Conservation (phyloP, 1,139 yeast species). For the Suhomyces anneliseae region DNA sequence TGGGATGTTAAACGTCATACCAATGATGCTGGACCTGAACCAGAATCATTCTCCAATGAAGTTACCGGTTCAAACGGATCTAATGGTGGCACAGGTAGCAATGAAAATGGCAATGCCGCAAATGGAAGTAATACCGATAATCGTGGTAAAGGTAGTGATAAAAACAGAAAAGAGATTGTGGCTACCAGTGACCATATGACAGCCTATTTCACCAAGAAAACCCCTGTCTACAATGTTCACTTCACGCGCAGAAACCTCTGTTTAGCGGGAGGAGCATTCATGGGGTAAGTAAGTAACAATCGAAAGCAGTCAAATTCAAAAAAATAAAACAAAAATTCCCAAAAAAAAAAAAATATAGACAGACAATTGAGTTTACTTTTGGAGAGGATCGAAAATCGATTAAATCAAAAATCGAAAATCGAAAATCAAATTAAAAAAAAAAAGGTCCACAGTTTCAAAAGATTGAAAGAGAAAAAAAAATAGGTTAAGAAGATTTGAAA, state of each 20-base stretch:
- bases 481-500: too few species aligned
- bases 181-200: slow-evolving; percentile 91
- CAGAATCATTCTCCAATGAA: slow-evolving; percentile 60
- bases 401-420: too few species aligned
- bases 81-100: slow-evolving; percentile 10
- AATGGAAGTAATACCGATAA: slow-evolving; percentile 15
- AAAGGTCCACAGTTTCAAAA: too few species aligned
- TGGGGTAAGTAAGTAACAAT: slow-evolving; percentile 10
- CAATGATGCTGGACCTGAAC: slow-evolving; percentile 75
- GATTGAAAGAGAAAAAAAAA: too few species aligned
- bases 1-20: slow-evolving; percentile 95
- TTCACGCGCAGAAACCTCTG: slow-evolving; percentile 90
- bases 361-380: too few species aligned
- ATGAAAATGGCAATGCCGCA: slow-evolving; percentile 5
- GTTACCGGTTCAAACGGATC: slow-evolving; percentile 21
- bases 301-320: background rate
- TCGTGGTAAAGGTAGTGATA: slow-evolving; percentile 25
- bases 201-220: slow-evolving; percentile 88
- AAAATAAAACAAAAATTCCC: background rate
- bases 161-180: slow-evolving; percentile 63
- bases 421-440: too few species aligned
- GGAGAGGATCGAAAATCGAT: too few species aligned
- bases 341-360: too few species aligned
- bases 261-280: slow-evolving; percentile 87
- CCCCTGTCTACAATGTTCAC: slow-evolving; percentile 91